Evolutionary conservation across 371 early-diverging fungal species (phyloP), one percentile per base, ranked within the genome.

Genomic region (Apophysomyces trapeziformis): DNA sequence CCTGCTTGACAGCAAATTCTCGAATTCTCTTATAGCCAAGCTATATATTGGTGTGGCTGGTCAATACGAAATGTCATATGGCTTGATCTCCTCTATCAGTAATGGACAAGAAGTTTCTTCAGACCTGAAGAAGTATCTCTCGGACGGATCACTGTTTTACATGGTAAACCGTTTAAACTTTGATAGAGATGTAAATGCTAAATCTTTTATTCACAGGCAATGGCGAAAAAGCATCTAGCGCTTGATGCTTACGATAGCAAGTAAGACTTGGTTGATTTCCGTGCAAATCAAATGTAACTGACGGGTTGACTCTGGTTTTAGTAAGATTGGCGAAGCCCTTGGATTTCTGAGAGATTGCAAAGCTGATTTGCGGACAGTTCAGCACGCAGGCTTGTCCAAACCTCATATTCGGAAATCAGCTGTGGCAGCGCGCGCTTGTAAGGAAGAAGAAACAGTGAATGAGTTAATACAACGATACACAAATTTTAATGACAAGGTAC

Each of bases 221-320:
- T 86, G 77, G 87, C 86, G 9, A 85, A 85, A 58, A 83, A 87
- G 14, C 81, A 79, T 44, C 75, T 89, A 14, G 87, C 87, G 7
- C 72, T 87, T 70, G 87, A 89, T 74, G 87, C 89, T 1, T 80
- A 87, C 39, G 87, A 86, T 54, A 78, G 80, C 45, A 83, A 85
- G 89, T 85, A 84, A 75, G 85, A 69, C n/a, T 5, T 45, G 14
- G 1, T 1, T 36, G 6, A 7, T 37, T 62, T 41, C 35, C 37
- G 32, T 18, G 32, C 32, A 26, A 2, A 26, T 2, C 32, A 26
- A 26, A 26, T 26, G 32, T 26, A 26, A 26, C 32, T 26, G 32
- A 26, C 13, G 6, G 14, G 43, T 39, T 12, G 5, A 21, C 43
- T 38, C 18, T 13, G 6, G 38, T 46, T 14, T 35, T 65, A 89